Evolutionary conservation across 2,329 filamentous ascomycete genomes (phyloP).

Genomic region (Chaetomium sp.): DNA sequence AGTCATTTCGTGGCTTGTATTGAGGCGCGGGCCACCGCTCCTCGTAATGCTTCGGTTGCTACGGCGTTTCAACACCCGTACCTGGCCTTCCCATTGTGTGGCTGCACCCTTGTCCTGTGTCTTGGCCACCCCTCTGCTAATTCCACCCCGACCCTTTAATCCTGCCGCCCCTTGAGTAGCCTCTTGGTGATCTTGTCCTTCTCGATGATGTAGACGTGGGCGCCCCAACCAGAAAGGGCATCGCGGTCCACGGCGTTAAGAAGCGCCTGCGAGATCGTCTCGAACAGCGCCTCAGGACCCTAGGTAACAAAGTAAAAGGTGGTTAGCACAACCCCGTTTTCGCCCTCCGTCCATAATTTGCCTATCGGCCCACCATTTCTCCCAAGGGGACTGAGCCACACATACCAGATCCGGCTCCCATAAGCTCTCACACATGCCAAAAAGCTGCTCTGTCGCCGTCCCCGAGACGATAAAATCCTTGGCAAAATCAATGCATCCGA

Average conservation of each 20-base stretch:
- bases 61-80: constrained; percentile 8
- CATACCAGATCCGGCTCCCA: constrained; percentile 96
- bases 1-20: constrained; percentile 5
- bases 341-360: no score
- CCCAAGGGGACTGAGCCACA: constrained; percentile 17
- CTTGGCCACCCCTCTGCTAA: neutral
- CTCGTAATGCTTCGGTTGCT: no score
- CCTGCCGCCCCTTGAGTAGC: constrained; percentile 95
- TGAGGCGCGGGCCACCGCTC: neutral
- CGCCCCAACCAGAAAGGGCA: constrained; percentile 94
- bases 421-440: constrained; percentile 95
- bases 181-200: constrained; percentile 99
- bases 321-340: no score
- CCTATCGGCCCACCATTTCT: no score
- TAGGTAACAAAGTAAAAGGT: constrained; percentile 31
- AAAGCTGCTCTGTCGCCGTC: constrained; percentile 93
- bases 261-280: constrained; percentile 93
- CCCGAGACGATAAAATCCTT: constrained; percentile 99
- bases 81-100: neutral
- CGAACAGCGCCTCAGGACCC: constrained; percentile 91
- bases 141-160: constrained; percentile 45
- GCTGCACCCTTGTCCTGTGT: neutral
- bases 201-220: constrained; percentile 98
- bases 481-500: constrained; percentile 98
- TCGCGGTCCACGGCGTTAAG: constrained; percentile 95